These are phyloP conservation scores for Solanum microdontum DNA, from an alignment of 257 asterid species.

Conservation along the genomic window DNA sequence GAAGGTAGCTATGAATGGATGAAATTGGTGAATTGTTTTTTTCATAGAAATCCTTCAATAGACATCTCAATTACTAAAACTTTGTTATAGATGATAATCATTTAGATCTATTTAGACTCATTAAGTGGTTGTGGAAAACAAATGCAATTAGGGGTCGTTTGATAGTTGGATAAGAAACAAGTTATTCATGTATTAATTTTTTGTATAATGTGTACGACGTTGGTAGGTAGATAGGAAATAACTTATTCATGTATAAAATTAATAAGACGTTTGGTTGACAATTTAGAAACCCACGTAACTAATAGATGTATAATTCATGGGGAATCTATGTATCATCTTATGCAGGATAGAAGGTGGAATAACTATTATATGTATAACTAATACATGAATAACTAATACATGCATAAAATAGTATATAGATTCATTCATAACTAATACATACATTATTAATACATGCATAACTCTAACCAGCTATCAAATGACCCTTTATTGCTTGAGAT, in stretches of 20 bases:
- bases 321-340: background rate
- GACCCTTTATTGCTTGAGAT: background rate
- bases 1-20: background rate
- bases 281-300: background rate
- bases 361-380: background rate
- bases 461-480: background rate
- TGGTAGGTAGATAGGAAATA: background rate
- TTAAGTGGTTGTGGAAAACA: background rate
- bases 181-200: background rate
- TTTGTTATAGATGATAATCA: background rate
- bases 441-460: background rate
- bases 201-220: background rate
- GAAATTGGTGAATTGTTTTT: background rate
- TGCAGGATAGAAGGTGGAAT: background rate
- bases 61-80: background rate
- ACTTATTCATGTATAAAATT: background rate
- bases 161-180: background rate
- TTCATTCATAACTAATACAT: no score
- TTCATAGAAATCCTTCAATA: background rate
- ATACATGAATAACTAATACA: background rate
- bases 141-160: background rate
- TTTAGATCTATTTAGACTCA: background rate
- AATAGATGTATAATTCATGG: background rate
- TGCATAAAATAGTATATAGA: background rate
- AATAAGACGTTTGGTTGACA: background rate